Percentiles rank a stretch among this genome's conserved stretches.
phyloP scores from a whole-genome alignment of 2,329 filamentous ascomycete genomes.

The Paraphoma sp. region DNA sequence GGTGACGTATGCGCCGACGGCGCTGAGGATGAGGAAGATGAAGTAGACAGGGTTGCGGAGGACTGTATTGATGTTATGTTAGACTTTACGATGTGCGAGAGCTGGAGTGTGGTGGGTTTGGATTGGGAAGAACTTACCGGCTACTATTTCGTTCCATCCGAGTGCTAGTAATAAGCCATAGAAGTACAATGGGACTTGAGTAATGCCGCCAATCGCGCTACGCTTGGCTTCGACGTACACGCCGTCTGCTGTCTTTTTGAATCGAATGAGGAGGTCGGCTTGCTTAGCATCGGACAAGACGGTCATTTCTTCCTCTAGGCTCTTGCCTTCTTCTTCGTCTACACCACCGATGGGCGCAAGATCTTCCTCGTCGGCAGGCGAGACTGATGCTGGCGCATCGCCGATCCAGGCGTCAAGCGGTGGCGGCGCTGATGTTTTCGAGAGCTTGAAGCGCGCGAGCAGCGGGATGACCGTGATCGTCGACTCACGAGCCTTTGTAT shows the following conservation, averaged over 20 bases:
- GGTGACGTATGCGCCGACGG: constrained; percentile 81
- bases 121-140: constrained; percentile 68
- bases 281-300: constrained; percentile 89
- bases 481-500: constrained; percentile 89
- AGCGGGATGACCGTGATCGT: constrained; percentile 91
- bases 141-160: constrained; percentile 98
- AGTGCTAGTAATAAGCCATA: constrained; percentile 87
- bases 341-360: constrained; percentile 87
- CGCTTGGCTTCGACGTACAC: constrained; percentile 98
- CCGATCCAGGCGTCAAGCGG: constrained; percentile 88
- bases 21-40: constrained; percentile 80
- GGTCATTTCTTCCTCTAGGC: constrained; percentile 93
- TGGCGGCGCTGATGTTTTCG: constrained; percentile 75
- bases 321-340: constrained; percentile 93
- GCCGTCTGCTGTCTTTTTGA: constrained; percentile 98
- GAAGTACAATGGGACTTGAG: constrained; percentile 93
- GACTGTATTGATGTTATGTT: constrained; percentile 60
- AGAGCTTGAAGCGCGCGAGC: constrained; percentile 81
- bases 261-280: constrained; percentile 88
- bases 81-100: no score
- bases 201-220: constrained; percentile 92
- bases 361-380: constrained; percentile 88
- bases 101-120: background rate
- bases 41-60: constrained; percentile 94
- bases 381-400: constrained; percentile 73